phyloP scores from a whole-genome alignment of 352 stramenopile species.

The Phytophthora pisi region DNA sequence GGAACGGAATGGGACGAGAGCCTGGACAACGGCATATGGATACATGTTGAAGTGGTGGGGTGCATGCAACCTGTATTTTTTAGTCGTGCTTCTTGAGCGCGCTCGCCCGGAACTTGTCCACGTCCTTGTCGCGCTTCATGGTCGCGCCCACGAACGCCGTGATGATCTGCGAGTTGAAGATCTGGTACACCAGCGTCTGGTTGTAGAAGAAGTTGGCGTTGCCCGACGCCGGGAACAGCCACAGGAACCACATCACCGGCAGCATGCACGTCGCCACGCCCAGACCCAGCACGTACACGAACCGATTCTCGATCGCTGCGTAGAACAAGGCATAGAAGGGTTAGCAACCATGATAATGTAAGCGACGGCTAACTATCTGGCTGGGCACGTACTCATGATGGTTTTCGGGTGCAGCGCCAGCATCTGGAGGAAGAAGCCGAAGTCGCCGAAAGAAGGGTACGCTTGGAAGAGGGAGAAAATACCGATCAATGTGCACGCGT shows the following conservation, averaged over 20 bases:
- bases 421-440: constrained; percentile 77
- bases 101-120: constrained; percentile 56
- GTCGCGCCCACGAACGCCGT: constrained; percentile 77
- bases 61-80: neutral
- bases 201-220: constrained; percentile 93
- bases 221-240: constrained; percentile 81
- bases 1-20: neutral
- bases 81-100: constrained; percentile 10
- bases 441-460: constrained; percentile 80
- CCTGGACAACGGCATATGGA: neutral
- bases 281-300: constrained; percentile 72
- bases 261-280: constrained; percentile 75
- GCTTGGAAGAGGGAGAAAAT: constrained; percentile 83
- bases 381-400: constrained; percentile 61
- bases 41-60: neutral
- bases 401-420: constrained; percentile 79
- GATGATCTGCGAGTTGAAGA: constrained; percentile 82
- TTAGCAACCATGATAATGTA: neutral
- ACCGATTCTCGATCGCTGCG: constrained; percentile 79
- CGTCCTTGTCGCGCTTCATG: constrained; percentile 87
- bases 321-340: neutral
- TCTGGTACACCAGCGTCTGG: constrained; percentile 87
- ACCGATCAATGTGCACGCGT: constrained; percentile 66
- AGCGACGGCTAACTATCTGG: no score
- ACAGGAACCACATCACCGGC: constrained; percentile 89